phyloP scores from a whole-genome alignment of 1,284 basidiomycete genomes.

The Termitomyces sp. region DNA sequence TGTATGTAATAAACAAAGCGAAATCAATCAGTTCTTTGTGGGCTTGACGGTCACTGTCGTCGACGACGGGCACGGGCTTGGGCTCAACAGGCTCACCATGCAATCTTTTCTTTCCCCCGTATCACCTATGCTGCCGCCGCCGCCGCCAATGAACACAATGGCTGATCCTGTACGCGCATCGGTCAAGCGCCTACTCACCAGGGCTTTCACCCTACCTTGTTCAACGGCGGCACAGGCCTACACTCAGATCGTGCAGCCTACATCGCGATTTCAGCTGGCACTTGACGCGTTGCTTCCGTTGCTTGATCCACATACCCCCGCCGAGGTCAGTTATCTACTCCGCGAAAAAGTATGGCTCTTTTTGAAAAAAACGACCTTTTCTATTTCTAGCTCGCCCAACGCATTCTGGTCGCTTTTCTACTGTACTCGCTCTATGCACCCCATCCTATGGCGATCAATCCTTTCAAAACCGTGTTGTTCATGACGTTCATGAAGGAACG shows the following conservation, averaged over 20 bases:
- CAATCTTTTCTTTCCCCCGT: slow-evolving; percentile 15
- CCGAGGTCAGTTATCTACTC: slow-evolving; percentile 40
- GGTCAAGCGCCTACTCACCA: slow-evolving; percentile 55
- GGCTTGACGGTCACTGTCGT: slow-evolving; percentile 14
- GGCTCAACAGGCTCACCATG: slow-evolving; percentile 17
- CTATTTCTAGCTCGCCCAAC: slow-evolving; percentile 49
- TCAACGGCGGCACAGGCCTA: slow-evolving; percentile 70
- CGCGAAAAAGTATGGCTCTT: slow-evolving; percentile 9
- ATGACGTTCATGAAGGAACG: slow-evolving; percentile 62
- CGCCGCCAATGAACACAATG: slow-evolving; percentile 10
- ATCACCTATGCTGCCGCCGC: slow-evolving; percentile 12
- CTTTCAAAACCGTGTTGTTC: slow-evolving; percentile 66
- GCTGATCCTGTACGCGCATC: slow-evolving; percentile 29
- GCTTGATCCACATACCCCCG: slow-evolving; percentile 44
- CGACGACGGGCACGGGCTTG: slow-evolving; percentile 16
- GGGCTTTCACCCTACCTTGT: slow-evolving; percentile 63
- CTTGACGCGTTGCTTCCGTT: slow-evolving; percentile 71
- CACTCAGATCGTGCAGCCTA: slow-evolving; percentile 63
- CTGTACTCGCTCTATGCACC: slow-evolving; percentile 72
- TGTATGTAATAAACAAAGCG: slow-evolving; percentile 11
- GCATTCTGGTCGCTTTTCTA: slow-evolving; percentile 72
- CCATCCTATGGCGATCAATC: slow-evolving; percentile 70
- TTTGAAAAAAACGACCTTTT: slow-evolving; percentile 8
- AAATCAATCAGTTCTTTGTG: slow-evolving; percentile 10
- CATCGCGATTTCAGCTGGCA: slow-evolving; percentile 69